Base-by-base conservation (phyloP, 805 yeast species). In the Ogataea glucozyma region DNA sequence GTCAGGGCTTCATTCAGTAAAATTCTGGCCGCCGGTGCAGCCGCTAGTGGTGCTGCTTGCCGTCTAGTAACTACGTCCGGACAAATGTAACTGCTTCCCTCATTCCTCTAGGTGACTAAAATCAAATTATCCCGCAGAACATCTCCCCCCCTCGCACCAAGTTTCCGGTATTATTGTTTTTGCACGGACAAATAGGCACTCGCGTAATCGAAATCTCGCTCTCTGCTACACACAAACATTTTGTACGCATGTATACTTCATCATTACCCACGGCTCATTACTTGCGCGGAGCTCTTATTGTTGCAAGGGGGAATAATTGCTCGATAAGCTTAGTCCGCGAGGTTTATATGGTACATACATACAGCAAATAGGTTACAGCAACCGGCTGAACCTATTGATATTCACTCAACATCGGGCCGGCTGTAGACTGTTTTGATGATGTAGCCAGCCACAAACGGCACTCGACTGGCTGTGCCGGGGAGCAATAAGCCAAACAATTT, bases 301-400 rank as follows among this genome's bases (percentile, higher is more conserved):
- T 35, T 26, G 31, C 12, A 35, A 35, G 38, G 38, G 38, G 38
- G 26, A 35, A 35, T 13, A 17, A 18, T 17, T 26, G 31, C 21
- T 24, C 30, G 38, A 35, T 35, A 35, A 35, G 38, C 38, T 13
- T 19, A 14, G 36, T 32, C 26, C 36, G 36, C 36, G 36, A 21
- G 36, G 27, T 21, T 32, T 32, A 32, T 32, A 26, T 32, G 36
- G n/a, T 21, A 12, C n/a, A n/a, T 12, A 6, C 24, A 3, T 12
- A 31, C 24, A 19, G 16, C 31, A 27, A 27, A 27, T 7, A 27
- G 12, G 7, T 14, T 8, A 27, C 31, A 17, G 6, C 22, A 27
- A 14, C 26, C 36, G 36, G 36, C 36, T 22, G 36, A 22, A 32
- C 7, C 19, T n/a, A n/a, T n/a, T n/a, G n/a, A 13, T 21, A 13